Conservation (phyloP, 2,329 filamentous ascomycete genomes). For the Tolypocladium tundrense region DNA sequence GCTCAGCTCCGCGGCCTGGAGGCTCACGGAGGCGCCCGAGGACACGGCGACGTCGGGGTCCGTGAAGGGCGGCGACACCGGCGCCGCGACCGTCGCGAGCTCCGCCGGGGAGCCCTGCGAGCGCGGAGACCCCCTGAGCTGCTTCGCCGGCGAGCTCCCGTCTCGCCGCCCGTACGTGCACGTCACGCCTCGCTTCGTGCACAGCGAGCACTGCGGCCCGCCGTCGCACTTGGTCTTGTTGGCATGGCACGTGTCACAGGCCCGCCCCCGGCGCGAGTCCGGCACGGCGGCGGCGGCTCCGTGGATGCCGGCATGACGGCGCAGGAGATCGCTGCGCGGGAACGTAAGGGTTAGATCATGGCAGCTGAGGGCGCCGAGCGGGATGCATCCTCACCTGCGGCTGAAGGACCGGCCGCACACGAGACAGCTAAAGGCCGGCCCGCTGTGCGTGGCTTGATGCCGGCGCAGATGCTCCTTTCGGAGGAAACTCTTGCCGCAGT, state of each 20-base stretch:
- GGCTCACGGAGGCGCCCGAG: background rate
- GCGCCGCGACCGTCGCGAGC: background rate
- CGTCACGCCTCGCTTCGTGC: slow-evolving; percentile 24
- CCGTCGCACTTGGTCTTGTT: slow-evolving; percentile 36
- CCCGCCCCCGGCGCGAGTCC: slow-evolving; percentile 23
- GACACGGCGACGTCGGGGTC: background rate
- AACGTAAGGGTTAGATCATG: background rate
- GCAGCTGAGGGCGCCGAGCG: background rate
- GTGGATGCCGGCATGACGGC: slow-evolving; percentile 26
- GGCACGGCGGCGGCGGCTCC: slow-evolving; percentile 16
- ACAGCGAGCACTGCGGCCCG: slow-evolving; percentile 26
- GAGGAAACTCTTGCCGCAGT: slow-evolving; percentile 29
- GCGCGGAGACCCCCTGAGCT: background rate
- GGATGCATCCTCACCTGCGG: slow-evolving; percentile 20
- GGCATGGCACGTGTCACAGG: slow-evolving; percentile 32
- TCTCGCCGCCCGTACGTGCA: slow-evolving; percentile 24
- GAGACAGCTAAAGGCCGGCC: slow-evolving; percentile 21
- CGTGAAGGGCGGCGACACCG: background rate
- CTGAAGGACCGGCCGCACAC: slow-evolving; percentile 28
- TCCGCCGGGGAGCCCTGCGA: background rate
- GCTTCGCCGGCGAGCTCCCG: background rate
- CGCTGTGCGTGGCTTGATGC: slow-evolving; percentile 27
- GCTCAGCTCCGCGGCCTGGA: background rate
- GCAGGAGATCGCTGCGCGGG: slow-evolving; percentile 22
- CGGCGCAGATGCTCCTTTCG: slow-evolving; percentile 29